Base-by-base conservation (phyloP, 1,139 yeast genomes). In the Candida frijolesensis region DNA sequence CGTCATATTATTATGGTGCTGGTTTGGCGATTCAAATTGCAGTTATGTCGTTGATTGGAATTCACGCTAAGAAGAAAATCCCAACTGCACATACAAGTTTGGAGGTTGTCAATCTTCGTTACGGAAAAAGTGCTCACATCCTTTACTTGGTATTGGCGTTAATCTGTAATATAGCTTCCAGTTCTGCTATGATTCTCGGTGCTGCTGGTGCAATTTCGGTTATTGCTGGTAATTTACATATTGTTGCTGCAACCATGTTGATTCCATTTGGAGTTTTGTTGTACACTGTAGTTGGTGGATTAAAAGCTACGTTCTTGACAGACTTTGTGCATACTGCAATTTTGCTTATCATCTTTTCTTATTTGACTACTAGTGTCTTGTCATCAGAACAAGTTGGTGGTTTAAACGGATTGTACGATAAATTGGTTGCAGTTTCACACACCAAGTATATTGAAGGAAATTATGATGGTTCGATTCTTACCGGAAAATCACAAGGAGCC, bases 241-340 rank as follows among this genome's bases (percentile, higher is more conserved):
- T 66, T 46, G 71, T 62, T 35, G 72, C 72, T 10, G 60, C 67
- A 41, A 63, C 70, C 10, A 60, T 68, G 64, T 60, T 71, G 46
- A 67, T 71, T 46, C 74, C 74, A 12, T 67, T 71, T 55, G 74
- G 74, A 4, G 75, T 71, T n/a, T 53, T 70, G 34, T 51, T 67
- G 38, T 71, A 71, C 54, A 72, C 78, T 2, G 60, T 68, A 11
- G 66, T 70, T 50, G 77, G 77, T 22, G 78, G 78, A 2, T 63
- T 74, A 50, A 71, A 70, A 51, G 72, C 78, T 11, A 73, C 78
- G 2, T 73, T 72, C 50, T 63, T 70, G 44, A 70, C 75, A 16
- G 75, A 70, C 53, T 70, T 60, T 50, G 66, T 67, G 7, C 75
- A 71, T 48, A 59, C 75, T n/a, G 60, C 71, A 53, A 56, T 74